Conservation (phyloP, 1,284 basidiomycete species). For the Cutaneotrichosporon sp. region DNA sequence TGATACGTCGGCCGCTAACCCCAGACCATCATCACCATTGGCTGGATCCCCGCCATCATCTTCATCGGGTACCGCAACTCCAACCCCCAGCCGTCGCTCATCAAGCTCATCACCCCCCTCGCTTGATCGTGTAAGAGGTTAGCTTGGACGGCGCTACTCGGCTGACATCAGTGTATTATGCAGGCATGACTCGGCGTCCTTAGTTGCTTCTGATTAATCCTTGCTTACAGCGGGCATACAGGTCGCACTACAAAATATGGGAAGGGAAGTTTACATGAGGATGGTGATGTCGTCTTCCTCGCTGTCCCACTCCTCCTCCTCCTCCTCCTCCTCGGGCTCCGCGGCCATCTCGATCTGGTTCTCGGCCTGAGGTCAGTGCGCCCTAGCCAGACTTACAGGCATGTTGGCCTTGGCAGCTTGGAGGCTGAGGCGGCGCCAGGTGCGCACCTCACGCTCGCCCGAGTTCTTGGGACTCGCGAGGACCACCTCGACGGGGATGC, state of each 20-base stretch:
- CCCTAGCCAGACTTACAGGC: neutral
- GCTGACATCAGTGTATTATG: slow-evolving; percentile 23
- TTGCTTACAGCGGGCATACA: neutral
- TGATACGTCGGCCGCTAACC: slow-evolving; percentile 7
- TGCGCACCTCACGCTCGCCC: slow-evolving; percentile 4
- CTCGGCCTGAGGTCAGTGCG: neutral
- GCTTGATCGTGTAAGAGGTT: slow-evolving; percentile 58
- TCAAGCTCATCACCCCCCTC: slow-evolving; percentile 89
- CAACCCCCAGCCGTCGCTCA: slow-evolving; percentile 85
- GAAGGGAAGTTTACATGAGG: slow-evolving; percentile 6
- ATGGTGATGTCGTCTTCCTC: slow-evolving; percentile 21
- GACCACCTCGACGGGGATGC: slow-evolving; percentile 17
- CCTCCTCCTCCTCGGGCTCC: slow-evolving; percentile 5
- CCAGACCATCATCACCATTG: slow-evolving; percentile 82
- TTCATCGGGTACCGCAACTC: slow-evolving; percentile 86
- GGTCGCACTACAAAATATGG: neutral
- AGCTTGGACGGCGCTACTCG: neutral
- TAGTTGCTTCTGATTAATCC: neutral
- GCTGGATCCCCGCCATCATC: slow-evolving; percentile 91
- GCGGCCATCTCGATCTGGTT: neutral
- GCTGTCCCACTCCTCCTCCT: slow-evolving; percentile 6
- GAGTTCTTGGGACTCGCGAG: neutral
- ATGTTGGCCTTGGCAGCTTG: neutral
- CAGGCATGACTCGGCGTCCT: slow-evolving; percentile 18
- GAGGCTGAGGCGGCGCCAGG: slow-evolving; percentile 3